A percentile compares a stretch with the other conserved stretches of the same genome.
Evolutionary conservation across 768 basidiomycete genomes (phyloP).

Genomic region (Galerina sulciceps): DNA sequence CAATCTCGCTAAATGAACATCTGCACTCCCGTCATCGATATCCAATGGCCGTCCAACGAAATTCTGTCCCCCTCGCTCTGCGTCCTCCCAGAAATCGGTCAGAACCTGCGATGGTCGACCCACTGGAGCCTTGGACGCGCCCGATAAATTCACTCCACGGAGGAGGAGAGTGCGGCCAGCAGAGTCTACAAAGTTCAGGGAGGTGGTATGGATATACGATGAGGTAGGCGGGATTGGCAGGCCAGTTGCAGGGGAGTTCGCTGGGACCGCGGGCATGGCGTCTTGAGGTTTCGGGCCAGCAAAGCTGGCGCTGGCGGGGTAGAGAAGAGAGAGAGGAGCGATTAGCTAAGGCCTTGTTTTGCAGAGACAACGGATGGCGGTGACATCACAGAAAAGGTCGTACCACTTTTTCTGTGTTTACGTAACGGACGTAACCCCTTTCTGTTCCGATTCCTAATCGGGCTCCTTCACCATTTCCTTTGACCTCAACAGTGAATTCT

Average conservation of each 20-base stretch:
- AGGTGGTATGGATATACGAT: constrained; percentile 67
- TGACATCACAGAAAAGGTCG: too few relatives aligned
- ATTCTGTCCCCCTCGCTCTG: constrained; percentile 56
- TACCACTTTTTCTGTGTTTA: too few relatives aligned
- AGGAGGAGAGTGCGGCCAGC: constrained; percentile 79
- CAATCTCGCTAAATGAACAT: constrained; percentile 85
- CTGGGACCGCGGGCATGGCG: constrained; percentile 7
- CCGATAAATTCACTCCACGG: constrained; percentile 94
- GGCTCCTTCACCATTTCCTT: too few relatives aligned
- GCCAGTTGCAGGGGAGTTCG: constrained; percentile 59
- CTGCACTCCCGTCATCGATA: constrained; percentile 83
- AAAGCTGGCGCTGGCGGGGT: too few relatives aligned
- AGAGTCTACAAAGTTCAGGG: constrained; percentile 74
- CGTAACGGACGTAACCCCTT: too few relatives aligned
- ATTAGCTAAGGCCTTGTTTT: too few relatives aligned
- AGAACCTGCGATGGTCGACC: constrained; percentile 68
- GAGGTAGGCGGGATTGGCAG: constrained; percentile 43
- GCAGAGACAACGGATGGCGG: too few relatives aligned
- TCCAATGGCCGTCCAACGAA: constrained; percentile 83
- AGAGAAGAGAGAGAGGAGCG: too few relatives aligned
- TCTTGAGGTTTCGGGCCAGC: too few relatives aligned
- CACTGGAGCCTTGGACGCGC: constrained; percentile 84
- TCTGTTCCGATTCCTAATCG: too few relatives aligned
- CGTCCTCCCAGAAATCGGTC: constrained; percentile 83
- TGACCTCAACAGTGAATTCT: too few relatives aligned